A percentile compares a stretch with the other conserved stretches of the same genome.
These are phyloP conservation scores for Zymoseptoria ardabiliae DNA, from an alignment of 2,329 filamentous ascomycete species.

Conservation along the genomic window DNA sequence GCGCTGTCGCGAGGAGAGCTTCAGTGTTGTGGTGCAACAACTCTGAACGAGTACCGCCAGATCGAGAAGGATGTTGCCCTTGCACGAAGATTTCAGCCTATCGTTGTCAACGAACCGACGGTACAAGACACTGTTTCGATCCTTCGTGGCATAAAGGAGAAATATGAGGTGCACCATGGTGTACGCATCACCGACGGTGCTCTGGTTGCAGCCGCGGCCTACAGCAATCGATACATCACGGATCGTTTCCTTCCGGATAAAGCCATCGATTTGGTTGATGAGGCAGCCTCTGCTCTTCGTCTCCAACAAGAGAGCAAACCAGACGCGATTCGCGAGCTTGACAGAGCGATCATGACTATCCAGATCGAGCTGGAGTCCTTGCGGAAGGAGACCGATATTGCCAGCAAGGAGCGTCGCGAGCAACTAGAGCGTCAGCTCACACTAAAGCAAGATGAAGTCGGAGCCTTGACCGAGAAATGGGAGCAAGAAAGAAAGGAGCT, in stretches of 20 bases:
- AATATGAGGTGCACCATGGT: constrained; percentile 95
- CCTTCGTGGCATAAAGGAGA: constrained; percentile 90
- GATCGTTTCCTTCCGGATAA: constrained; percentile 95
- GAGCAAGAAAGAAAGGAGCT: constrained; percentile 83
- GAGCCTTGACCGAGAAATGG: constrained; percentile 74
- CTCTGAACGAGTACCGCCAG: constrained; percentile 79
- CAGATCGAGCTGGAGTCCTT: constrained; percentile 94
- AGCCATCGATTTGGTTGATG: constrained; percentile 93
- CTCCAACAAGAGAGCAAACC: constrained; percentile 96
- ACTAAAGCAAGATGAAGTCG: constrained; percentile 67
- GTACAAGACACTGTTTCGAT: constrained; percentile 94
- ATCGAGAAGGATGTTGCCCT: constrained; percentile 96
- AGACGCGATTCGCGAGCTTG: constrained; percentile 83
- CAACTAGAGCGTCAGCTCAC: constrained; percentile 75
- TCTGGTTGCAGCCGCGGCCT: constrained; percentile 81
- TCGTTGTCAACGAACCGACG: constrained; percentile 82
- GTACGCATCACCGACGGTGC: constrained; percentile 81
- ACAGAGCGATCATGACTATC: constrained; percentile 93
- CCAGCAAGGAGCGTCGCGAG: constrained; percentile 78
- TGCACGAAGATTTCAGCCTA: constrained; percentile 87
- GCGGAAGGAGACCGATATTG: constrained; percentile 85
- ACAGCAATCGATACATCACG: constrained; percentile 93
- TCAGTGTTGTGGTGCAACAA: constrained; percentile 93
- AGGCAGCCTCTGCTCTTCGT: constrained; percentile 82
- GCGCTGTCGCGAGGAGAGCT: constrained; percentile 86